These are phyloP conservation scores for Botrytis elliptica DNA, from an alignment of 2,329 filamentous ascomycete genomes.

Conservation along the genomic window DNA sequence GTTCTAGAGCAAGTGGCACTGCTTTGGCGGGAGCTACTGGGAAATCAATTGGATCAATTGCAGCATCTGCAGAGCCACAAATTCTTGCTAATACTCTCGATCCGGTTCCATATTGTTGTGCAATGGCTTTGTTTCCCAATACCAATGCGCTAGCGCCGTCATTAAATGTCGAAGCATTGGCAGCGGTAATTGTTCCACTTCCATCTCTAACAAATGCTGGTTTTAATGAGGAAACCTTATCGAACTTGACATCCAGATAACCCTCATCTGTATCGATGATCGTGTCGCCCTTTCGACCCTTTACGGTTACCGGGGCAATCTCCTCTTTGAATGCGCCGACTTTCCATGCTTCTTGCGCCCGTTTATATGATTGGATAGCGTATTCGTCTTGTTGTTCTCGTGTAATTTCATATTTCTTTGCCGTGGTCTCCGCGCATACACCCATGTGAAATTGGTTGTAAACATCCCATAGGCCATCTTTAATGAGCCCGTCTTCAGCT, in stretches of 20 bases:
- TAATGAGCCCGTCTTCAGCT: conserved; percentile 88
- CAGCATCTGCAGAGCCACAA: conserved; percentile 82
- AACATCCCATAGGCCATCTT: conserved; percentile 93
- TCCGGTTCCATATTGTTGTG: conserved; percentile 72
- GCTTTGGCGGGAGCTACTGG: conserved; percentile 89
- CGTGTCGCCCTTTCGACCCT: conserved; percentile 78
- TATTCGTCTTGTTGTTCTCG: conserved; percentile 89
- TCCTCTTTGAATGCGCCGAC: conserved; percentile 81
- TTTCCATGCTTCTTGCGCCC: conserved; percentile 88
- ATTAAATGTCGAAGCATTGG: conserved; percentile 91
- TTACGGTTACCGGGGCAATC: conserved; percentile 82
- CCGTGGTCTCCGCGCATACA: conserved; percentile 91
- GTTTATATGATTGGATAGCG: conserved; percentile 83
- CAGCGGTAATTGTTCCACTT: conserved; percentile 87
- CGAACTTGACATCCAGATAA: conserved; percentile 80
- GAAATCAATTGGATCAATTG: conserved; percentile 89
- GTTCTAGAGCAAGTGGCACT: conserved; percentile 82
- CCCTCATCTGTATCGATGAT: conserved; percentile 83
- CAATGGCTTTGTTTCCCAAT: conserved; percentile 75
- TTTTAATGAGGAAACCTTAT: conserved; percentile 83
- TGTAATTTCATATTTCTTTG: conserved; percentile 78
- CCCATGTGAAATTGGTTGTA: conserved; percentile 99
- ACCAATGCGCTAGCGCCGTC: conserved; percentile 92
- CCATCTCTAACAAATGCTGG: conserved; percentile 87
- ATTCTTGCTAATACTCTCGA: conserved; percentile 87